Evolutionary conservation across 2,329 filamentous ascomycete genomes (phyloP), one percentile per base, ranked within the genome.

Genomic region (Aspergillus neotritici): DNA sequence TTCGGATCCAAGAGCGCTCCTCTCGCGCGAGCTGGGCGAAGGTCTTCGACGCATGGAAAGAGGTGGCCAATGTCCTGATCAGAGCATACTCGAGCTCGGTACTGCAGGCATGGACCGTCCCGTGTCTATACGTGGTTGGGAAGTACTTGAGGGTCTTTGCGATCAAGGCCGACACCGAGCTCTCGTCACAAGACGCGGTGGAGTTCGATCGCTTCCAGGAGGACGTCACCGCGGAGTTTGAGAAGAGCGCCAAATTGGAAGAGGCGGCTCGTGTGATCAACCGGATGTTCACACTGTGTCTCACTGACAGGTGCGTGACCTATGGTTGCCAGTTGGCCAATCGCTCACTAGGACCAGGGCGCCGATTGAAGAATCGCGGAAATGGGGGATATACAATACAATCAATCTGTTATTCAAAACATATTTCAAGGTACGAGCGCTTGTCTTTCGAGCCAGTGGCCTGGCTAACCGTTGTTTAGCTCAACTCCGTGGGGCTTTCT

Each of bases 361-460:
- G 48, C 82, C 86, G 11, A 73, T 96, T 34, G 82, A 89, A 59
- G 86, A 94, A 57, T 96, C 91, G 7, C 82, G 93, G 42, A 98
- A 97, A 78, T 98, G 93, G 93, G 94, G 88, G 5, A 86, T 95
- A 37, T 98, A 98, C 71, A 90, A 89, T 65, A 84, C 91, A 52
- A 88, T 90, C 60, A 97, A 95, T 62, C 77, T 98, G 6, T 75
- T 96, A 11, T 98, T 98, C 79, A 97, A 97, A 69, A 97, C 90
- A 1, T 96, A 97, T 66, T 98, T 98, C 74, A 94, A 87, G 69
- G 76, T 75, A 65, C 31, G 40, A 29, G 10, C 25, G 11, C 8
- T 34, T 4, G 5, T 10, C n/a, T 7, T 15, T 6, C 9, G 29
- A 36, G 35, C 43, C 30, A 39, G 8, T n/a, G 39, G 4, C 35